Evolutionary conservation across 768 basidiomycete species (phyloP).

Genomic region (Macrolepiota albuminosa): DNA sequence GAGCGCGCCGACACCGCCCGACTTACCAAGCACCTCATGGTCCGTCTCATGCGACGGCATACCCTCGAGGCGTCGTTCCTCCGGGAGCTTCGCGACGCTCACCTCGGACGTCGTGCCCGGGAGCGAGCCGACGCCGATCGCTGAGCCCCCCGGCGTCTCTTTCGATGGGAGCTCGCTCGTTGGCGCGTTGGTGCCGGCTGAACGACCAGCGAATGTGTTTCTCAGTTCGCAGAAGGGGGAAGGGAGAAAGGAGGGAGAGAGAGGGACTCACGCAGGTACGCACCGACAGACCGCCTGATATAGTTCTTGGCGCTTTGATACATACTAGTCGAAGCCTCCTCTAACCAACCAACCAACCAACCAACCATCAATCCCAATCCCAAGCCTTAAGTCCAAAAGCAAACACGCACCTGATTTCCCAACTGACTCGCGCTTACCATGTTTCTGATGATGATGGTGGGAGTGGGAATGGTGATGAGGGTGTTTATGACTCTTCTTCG

Average conservation of each 20-base stretch:
- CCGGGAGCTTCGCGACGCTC: conserved; percentile 44
- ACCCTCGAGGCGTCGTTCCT: conserved; percentile 29
- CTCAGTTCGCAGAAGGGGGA: no score
- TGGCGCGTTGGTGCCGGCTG: neutral
- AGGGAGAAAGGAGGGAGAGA: no score
- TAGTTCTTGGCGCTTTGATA: conserved; percentile 5
- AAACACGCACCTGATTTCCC: no score
- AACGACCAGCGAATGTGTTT: no score
- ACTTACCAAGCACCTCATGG: conserved; percentile 12
- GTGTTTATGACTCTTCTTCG: neutral
- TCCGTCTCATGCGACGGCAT: conserved; percentile 12
- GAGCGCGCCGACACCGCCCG: conserved; percentile 11
- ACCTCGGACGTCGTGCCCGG: conserved; percentile 42
- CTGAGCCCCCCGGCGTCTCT: conserved; percentile 15
- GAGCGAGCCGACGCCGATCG: conserved; percentile 44
- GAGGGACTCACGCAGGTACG: conserved; percentile 7
- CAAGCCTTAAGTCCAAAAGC: no score
- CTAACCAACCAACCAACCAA: no score
- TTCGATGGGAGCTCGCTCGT: conserved; percentile 3
- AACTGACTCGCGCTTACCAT: neutral
- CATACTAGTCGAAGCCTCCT: neutral
- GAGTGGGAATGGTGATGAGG: neutral
- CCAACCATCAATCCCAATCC: no score
- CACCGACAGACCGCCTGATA: conserved; percentile 1
- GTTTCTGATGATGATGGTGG: neutral